These are phyloP conservation scores for Kodamaea alishanica DNA, from an alignment of 1,139 yeast species.

Conservation along the genomic window DNA sequence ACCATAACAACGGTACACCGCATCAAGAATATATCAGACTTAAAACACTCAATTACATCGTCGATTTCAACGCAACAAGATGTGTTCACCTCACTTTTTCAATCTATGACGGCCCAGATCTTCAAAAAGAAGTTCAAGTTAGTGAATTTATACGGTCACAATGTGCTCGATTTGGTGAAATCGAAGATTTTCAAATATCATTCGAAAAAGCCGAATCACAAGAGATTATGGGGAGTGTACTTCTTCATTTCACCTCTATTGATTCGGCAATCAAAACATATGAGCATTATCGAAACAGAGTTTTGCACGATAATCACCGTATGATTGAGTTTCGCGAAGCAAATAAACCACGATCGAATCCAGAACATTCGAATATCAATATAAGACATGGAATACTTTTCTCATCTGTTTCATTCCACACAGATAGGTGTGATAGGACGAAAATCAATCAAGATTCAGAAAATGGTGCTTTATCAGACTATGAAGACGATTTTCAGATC, in stretches of 20 bases:
- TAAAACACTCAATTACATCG: constrained; percentile 41
- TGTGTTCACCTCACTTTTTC: background rate
- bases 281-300: constrained; percentile 29
- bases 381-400: constrained; percentile 16
- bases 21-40: constrained; percentile 39
- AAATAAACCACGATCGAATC: constrained; percentile 3
- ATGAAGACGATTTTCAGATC: too few relatives aligned
- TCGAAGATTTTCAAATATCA: constrained; percentile 27
- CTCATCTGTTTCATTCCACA: constrained; percentile 23
- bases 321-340: constrained; percentile 16
- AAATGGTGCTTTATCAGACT: too few relatives aligned
- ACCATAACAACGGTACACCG: constrained; percentile 9
- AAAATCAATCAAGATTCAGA: background rate
- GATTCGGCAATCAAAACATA: constrained; percentile 39
- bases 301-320: constrained; percentile 23
- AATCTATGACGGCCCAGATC: background rate
- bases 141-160: constrained; percentile 17
- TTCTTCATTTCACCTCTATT: constrained; percentile 39
- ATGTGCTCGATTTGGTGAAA: constrained; percentile 33
- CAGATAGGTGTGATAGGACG: constrained; percentile 38
- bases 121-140: constrained; percentile 2
- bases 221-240: constrained; percentile 11
- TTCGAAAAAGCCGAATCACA: constrained; percentile 1
- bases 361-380: constrained; percentile 7
- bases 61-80: constrained; percentile 41